Base-by-base conservation (phyloP, 1,139 yeast species). In the Yamadazyma songkhlaensis region DNA sequence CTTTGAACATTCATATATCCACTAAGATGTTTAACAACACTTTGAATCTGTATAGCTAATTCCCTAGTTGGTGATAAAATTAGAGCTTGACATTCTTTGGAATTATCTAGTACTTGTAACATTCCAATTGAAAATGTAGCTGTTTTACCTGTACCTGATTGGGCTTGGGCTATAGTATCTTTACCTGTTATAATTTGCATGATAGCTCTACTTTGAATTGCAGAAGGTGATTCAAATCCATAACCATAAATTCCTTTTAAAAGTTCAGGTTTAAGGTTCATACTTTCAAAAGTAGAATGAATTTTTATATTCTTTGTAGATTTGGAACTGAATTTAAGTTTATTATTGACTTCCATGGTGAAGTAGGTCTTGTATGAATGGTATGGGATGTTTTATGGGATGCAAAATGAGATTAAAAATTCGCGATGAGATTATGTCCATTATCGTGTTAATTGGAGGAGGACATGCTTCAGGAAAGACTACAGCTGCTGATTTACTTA, bases 91-190 rank as follows among this genome's bases (percentile, higher is more conserved):
- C 82, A 73, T 38, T 84, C 89, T 49, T 77, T 74, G 39, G 77
- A 68, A 44, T 72, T 76, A 47, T 89, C 95, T 14, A 88, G 71
- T 13, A 75, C 88, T 58, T 90, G 89, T 39, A 92, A 67, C 83
- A 87, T 84, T 9, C 96, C 96, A 40, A 92, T 88, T 11, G 96
- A 77, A 59, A 92, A 92, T 0, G 98, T 92, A 14, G 97, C 98
- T 0, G 98, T 92, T 60, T 92, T 92, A 55, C 98, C 98, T 1
- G 98, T 92, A 45, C 98, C 98, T 4, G 96, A 87, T 59, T 92
- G 98, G 9, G 97, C 97, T 62, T 92, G 98, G 15, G 97, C 97
- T 43, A 92, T 87, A 2, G 92, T 86, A 59, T 92, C 98, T 51
- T 83, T 77, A 4, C 97, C 97, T 37, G 83, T 77, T 38, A 90